Percentiles rank a stretch among this genome's conserved stretches.
Evolutionary conservation across 495 filamentous ascomycete genomes (phyloP).

Genomic region (Collariella sp.): DNA sequence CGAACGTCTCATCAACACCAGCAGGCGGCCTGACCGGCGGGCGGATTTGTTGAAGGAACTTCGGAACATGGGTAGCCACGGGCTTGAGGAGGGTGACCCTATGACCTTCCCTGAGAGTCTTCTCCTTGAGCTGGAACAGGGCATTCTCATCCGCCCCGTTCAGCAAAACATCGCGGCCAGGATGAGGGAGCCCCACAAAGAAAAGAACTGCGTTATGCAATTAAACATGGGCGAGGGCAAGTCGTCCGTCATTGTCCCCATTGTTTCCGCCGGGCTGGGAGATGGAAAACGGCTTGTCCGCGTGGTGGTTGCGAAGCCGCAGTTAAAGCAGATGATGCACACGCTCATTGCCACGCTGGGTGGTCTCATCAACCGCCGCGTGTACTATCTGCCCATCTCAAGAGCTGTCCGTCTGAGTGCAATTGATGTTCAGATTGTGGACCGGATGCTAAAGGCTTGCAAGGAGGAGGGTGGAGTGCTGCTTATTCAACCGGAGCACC

Average conservation of each 20-base stretch:
- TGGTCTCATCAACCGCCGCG: constrained; percentile 46
- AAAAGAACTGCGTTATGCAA: constrained; percentile 51
- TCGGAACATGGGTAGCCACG: constrained; percentile 40
- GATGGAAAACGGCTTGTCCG: constrained; percentile 44
- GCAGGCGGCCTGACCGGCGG: constrained; percentile 10
- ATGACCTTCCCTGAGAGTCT: constrained; percentile 47
- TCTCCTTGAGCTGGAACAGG: constrained; percentile 56
- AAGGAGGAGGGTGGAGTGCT: constrained; percentile 43
- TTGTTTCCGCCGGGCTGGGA: constrained; percentile 49
- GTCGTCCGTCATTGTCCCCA: constrained; percentile 60
- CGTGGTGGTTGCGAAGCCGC: constrained; percentile 55
- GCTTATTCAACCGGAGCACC: constrained; percentile 58
- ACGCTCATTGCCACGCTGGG: constrained; percentile 52
- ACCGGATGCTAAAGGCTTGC: constrained; percentile 40
- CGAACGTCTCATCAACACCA: constrained; percentile 25
- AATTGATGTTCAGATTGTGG: constrained; percentile 24
- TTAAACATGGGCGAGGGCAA: constrained; percentile 75
- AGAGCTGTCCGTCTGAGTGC: constrained; percentile 35
- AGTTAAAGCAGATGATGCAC: constrained; percentile 55
- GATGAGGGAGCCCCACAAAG: constrained; percentile 45
- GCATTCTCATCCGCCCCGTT: constrained; percentile 52
- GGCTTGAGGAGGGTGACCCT: constrained; percentile 41
- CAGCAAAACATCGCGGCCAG: constrained; percentile 49
- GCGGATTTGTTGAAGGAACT: constrained; percentile 43
- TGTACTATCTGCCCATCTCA: constrained; percentile 58